Evolutionary conservation across 75 land plant genomes (phyloP).

Genomic region (Ceratopteris richardii): DNA sequence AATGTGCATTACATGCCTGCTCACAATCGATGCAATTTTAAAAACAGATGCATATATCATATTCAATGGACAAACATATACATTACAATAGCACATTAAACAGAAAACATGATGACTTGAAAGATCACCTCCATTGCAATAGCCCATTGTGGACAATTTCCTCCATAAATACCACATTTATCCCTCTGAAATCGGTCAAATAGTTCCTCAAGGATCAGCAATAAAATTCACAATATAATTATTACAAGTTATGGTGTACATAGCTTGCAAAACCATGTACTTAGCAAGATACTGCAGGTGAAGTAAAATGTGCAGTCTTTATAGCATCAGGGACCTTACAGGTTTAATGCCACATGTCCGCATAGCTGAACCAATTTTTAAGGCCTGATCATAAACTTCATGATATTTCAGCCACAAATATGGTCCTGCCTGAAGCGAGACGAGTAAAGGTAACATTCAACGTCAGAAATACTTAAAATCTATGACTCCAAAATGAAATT

Average conservation of each 20-base stretch:
- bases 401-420: conserved; percentile 83
- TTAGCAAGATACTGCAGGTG: no score
- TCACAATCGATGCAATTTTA: not conserved
- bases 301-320: no score
- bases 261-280: not conserved
- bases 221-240: not conserved
- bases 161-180: conserved; percentile 93
- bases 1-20: conserved; percentile 98
- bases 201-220: not conserved
- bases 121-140: conserved; percentile 78
- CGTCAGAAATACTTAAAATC: no score
- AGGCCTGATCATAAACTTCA: conserved; percentile 67
- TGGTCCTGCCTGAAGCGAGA: conserved; percentile 45
- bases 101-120: no score
- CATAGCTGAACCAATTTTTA: conserved; percentile 78
- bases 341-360: conserved; percentile 56
- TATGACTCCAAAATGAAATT: not conserved
- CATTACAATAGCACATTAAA: not conserved
- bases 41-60: no score
- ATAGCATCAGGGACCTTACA: no score
- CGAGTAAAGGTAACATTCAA: no score
- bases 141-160: conserved; percentile 87
- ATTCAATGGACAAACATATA: not conserved
- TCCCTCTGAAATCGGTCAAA: conserved; percentile 43
- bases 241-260: not conserved